These are phyloP conservation scores for Nephelium lappaceum DNA, from an alignment of 345 rosid species.

Conservation along the genomic window DNA sequence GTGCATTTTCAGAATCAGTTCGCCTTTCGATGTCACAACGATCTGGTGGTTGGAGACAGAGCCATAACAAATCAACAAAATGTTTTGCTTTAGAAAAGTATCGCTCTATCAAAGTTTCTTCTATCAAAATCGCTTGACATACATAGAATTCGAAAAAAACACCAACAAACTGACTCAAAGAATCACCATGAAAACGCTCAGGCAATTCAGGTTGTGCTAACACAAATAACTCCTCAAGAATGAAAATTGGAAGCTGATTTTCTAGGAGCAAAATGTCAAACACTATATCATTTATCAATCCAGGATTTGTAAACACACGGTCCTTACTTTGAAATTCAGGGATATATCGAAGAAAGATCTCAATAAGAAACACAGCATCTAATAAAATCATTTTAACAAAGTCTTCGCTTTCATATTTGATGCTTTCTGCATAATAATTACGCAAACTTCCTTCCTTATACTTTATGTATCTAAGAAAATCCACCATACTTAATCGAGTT, in stretches of 20 bases:
- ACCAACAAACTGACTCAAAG: no score
- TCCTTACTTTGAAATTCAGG: background rate
- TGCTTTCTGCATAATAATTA: conserved; percentile 10
- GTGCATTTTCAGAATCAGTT: no score
- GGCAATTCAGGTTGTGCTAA: background rate
- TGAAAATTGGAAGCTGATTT: no score
- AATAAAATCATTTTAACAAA: conserved; percentile 15
- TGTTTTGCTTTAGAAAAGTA: background rate
- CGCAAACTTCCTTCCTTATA: background rate
- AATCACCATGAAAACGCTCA: no score
- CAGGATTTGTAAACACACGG: background rate
- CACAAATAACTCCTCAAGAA: background rate
- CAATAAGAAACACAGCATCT: conserved; percentile 6
- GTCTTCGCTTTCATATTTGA: background rate
- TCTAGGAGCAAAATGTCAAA: background rate
- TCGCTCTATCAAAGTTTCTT: background rate
- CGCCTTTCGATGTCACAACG: no score
- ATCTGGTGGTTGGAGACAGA: background rate
- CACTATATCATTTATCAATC: background rate
- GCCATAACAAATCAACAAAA: conserved; percentile 17
- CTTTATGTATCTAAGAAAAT: background rate
- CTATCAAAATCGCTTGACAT: background rate
- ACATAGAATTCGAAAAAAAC: background rate
- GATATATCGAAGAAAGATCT: background rate
- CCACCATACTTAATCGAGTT: background rate